phyloP scores from a whole-genome alignment of 495 filamentous ascomycete species.

The Delitschia confertaspora region DNA sequence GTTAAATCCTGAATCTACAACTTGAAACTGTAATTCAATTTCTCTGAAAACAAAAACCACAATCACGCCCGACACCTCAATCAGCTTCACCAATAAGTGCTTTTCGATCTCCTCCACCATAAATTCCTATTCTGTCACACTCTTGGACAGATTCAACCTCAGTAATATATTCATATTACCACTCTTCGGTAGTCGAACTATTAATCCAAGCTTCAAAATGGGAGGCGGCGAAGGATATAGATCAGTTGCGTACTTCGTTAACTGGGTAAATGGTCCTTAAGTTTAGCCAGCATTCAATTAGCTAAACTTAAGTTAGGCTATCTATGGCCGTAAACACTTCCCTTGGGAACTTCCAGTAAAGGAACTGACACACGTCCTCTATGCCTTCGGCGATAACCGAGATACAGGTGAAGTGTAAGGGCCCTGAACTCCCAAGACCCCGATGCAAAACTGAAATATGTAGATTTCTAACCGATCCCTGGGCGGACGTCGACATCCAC shows the following conservation, averaged over 20 bases:
- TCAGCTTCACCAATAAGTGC: too few relatives aligned
- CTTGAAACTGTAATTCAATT: too few relatives aligned
- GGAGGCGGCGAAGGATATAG: constrained; percentile 43
- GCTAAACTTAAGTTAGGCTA: constrained; percentile 50
- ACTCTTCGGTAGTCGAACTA: too few relatives aligned
- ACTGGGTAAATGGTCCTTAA: constrained; percentile 64
- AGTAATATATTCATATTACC: too few relatives aligned
- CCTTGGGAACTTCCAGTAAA: constrained; percentile 81
- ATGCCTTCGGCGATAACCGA: constrained; percentile 77
- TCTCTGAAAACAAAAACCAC: too few relatives aligned
- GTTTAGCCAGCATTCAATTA: not conserved
- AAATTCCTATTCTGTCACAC: too few relatives aligned
- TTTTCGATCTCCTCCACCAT: too few relatives aligned
- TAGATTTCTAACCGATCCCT: constrained; percentile 67
- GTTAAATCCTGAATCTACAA: too few relatives aligned
- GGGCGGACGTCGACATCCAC: constrained; percentile 70
- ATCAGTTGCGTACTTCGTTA: constrained; percentile 76
- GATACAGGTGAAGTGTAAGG: constrained; percentile 69
- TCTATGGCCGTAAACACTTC: constrained; percentile 74
- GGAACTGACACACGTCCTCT: constrained; percentile 86
- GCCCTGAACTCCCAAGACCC: constrained; percentile 7
- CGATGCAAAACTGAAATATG: constrained; percentile 1
- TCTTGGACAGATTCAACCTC: too few relatives aligned
- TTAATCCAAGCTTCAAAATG: constrained; percentile 36
- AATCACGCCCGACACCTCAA: too few relatives aligned